These are phyloP conservation scores for Saccharum officinarum DNA, from an alignment of 176 grass and related monocot genomes.

Conservation along the genomic window DNA sequence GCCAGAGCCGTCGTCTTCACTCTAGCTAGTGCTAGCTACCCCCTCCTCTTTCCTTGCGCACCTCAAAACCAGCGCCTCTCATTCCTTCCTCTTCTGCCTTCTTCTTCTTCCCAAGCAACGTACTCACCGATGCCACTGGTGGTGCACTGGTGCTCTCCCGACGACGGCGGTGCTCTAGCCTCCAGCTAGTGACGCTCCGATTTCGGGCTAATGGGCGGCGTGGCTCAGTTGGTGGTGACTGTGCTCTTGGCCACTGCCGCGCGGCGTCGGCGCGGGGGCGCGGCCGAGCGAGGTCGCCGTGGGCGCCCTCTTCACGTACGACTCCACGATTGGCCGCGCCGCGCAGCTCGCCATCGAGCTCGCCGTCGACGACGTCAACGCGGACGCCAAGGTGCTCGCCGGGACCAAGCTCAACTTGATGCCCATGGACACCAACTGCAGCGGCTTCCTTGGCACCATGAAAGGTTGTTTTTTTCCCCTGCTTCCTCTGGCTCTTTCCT, in stretches of 20 bases:
- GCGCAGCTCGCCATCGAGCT: conserved; percentile 66
- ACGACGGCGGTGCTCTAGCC: neutral
- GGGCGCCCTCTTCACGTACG: conserved; percentile 72
- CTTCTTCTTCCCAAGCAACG: too few species aligned
- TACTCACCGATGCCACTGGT: neutral
- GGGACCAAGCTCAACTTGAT: conserved; percentile 57
- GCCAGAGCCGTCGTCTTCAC: neutral
- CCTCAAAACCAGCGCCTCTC: neutral
- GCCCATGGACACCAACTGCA: conserved; percentile 84
- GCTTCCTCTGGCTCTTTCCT: neutral
- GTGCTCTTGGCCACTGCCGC: conserved; percentile 4
- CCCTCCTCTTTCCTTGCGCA: neutral
- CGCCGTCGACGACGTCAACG: conserved; percentile 80
- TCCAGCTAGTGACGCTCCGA: too few species aligned
- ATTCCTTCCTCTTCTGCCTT: neutral
- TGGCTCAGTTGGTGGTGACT: neutral
- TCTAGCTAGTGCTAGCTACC: neutral
- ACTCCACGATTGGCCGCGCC: conserved; percentile 72
- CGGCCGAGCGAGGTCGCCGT: conserved; percentile 42
- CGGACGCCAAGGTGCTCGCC: conserved; percentile 55
- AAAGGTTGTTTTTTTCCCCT: conserved; percentile 34
- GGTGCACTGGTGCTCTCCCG: too few species aligned
- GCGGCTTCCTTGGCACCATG: conserved; percentile 66
- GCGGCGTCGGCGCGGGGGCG: conserved; percentile 17
- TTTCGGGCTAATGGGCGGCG: neutral